Base-by-base conservation (phyloP, 1,139 yeast genomes). In the Geotrichum citri-aurantii region DNA sequence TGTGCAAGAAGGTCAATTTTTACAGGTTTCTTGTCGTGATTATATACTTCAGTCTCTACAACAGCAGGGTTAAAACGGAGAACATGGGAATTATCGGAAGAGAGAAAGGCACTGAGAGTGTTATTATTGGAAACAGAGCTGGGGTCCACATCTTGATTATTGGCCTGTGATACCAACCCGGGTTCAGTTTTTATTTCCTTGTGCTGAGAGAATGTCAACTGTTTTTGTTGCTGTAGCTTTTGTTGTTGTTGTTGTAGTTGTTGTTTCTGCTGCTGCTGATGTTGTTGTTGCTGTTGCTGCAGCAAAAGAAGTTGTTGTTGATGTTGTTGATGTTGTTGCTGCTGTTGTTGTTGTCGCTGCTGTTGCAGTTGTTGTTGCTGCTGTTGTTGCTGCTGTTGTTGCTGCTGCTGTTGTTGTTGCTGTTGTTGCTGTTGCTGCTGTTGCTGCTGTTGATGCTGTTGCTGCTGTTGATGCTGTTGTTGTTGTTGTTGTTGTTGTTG, bases 1-100 rank as follows among this genome's bases (percentile, higher is more conserved):
- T 63, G 51, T 2, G 62, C 66, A 10, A 58, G 46, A 19, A 68
- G 61, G 46, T 65, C 67, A 10, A 68, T 62, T 6, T 59, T 52
- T 2, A 64, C 61, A 24, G 59, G 54, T 54, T 64, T 63, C 19
- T 69, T 69, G 10, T 65, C 61, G 21, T 49, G 51, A 50, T 67
- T 70, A 54, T 62, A 67, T 10, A 67, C 52, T 12, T 63, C 64
- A 0, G 67, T 56, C 17, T 65, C 69, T 2, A 17, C 24, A n/a
- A 47, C 51, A 17, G 51, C 47, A 3, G 50, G 47, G 23, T 47
- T 23, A 24, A 53, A 53, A 10, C 40, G 47, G 2, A 53, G 48
- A 33, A 14, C 47, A 17, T 47, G 33, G 12, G 56, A 53, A 26
- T 53, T 53, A 21, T 53, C 48, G 3, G 40, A 48, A 24, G 33